Evolutionary conservation across 2,329 filamentous ascomycete species (phyloP).

Genomic region (Laburnicola sp.): DNA sequence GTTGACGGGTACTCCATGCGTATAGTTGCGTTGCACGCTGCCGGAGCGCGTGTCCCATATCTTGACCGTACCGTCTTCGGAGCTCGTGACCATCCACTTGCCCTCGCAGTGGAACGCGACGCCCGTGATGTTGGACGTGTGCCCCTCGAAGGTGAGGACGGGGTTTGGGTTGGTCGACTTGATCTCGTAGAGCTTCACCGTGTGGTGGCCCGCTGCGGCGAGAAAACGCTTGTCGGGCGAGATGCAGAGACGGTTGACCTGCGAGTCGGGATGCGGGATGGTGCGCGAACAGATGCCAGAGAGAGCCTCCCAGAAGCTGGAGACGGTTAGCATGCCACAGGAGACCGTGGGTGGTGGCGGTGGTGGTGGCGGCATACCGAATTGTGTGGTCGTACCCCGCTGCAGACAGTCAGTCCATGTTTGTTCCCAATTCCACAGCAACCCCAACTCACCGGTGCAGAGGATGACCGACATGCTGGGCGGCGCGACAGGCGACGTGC

Average conservation of each 20-base stretch:
- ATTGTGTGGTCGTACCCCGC: conserved; percentile 78
- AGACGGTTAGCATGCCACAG: conserved; percentile 17
- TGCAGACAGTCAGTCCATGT: conserved; percentile 47
- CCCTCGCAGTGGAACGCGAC: conserved; percentile 98
- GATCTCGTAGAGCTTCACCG: conserved; percentile 97
- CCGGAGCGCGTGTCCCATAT: conserved; percentile 93
- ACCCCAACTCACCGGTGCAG: conserved; percentile 66
- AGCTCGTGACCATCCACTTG: conserved; percentile 99
- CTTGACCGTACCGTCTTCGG: conserved; percentile 94
- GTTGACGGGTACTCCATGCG: conserved; percentile 85
- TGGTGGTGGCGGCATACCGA: conserved; percentile 54
- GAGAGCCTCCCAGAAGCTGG: conserved; percentile 95
- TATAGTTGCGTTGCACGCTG: conserved; percentile 88
- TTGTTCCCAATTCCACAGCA: no score
- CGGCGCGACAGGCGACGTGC: not conserved
- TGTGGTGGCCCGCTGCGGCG: conserved; percentile 77
- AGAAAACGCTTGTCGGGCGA: conserved; percentile 97
- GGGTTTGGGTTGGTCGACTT: conserved; percentile 97
- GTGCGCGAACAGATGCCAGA: conserved; percentile 97
- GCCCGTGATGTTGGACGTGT: conserved; percentile 93
- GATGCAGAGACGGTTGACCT: conserved; percentile 97
- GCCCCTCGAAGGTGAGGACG: conserved; percentile 90
- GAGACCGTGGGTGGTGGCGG: not conserved
- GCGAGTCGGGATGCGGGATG: conserved; percentile 96
- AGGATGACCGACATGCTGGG: conserved; percentile 65